A percentile compares a stretch with the other conserved stretches of the same genome.
phyloP scores from a whole-genome alignment of 192 early-diverging fungal species.

The Powellomyces hirtus region DNA sequence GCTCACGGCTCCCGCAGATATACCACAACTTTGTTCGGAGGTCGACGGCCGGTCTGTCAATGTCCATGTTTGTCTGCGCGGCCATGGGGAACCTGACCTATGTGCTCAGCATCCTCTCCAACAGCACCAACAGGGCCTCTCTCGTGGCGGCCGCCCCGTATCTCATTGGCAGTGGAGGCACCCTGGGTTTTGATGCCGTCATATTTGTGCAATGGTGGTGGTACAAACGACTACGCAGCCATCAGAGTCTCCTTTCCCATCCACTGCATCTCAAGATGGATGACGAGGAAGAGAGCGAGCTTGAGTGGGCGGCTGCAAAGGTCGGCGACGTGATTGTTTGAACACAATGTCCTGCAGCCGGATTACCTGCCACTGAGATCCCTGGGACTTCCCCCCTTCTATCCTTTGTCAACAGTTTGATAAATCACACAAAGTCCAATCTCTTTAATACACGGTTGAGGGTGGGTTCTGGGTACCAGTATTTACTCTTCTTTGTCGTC shows the following conservation, averaged over 20 bases:
- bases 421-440: too few relatives aligned
- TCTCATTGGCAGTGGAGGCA: constrained; percentile 30
- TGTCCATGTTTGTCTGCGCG: constrained; percentile 71
- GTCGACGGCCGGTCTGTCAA: constrained; percentile 71
- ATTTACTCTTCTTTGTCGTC: too few relatives aligned
- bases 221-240: not conserved
- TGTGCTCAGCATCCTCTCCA: constrained; percentile 47
- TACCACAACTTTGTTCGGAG: constrained; percentile 60
- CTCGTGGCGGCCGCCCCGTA: constrained; percentile 22
- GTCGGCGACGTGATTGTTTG: too few relatives aligned
- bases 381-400: too few relatives aligned
- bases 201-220: constrained; percentile 30
- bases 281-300: not conserved
- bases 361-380: too few relatives aligned
- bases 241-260: not conserved
- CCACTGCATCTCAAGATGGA: not conserved
- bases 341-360: too few relatives aligned
- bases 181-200: constrained; percentile 25
- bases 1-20: constrained; percentile 74
- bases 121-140: constrained; percentile 30
- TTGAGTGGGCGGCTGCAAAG: too few relatives aligned
- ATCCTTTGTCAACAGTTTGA: too few relatives aligned
- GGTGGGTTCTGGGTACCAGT: too few relatives aligned
- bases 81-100: constrained; percentile 71
- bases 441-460: too few relatives aligned